Conservation (phyloP, 768 basidiomycete genomes). For the Termitomyces sp. region DNA sequence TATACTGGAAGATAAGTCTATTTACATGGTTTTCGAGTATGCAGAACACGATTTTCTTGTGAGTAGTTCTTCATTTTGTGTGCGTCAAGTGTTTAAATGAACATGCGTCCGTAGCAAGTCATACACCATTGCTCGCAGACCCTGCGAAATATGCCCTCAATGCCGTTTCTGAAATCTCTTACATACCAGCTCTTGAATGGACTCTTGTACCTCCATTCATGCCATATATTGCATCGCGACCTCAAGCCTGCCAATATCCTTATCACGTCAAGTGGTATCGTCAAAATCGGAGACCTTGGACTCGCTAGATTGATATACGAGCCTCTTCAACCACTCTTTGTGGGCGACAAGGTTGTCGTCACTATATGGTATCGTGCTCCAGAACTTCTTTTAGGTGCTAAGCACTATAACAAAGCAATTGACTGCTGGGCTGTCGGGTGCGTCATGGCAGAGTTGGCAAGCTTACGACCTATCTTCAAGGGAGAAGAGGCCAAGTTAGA, state of each 20-base stretch:
- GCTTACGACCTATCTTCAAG: constrained; percentile 94
- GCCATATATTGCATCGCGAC: constrained; percentile 94
- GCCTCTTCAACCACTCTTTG: constrained; percentile 86
- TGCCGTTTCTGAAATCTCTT: constrained; percentile 84
- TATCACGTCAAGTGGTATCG: constrained; percentile 79
- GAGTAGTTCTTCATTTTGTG: constrained; percentile 21
- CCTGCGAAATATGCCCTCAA: constrained; percentile 68
- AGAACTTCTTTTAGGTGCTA: constrained; percentile 91
- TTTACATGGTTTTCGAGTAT: constrained; percentile 99
- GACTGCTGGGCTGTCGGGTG: constrained; percentile 99
- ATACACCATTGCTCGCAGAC: constrained; percentile 97
- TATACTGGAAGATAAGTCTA: constrained; percentile 95
- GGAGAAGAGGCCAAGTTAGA: constrained; percentile 98
- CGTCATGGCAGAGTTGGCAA: constrained; percentile 93
- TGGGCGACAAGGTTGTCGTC: constrained; percentile 97
- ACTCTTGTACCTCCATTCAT: constrained; percentile 89
- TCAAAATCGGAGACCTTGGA: constrained; percentile 98
- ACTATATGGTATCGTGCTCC: constrained; percentile 99
- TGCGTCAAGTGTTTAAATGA: background rate
- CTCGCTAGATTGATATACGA: constrained; percentile 88
- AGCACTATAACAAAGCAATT: constrained; percentile 95
- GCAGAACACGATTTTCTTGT: constrained; percentile 98
- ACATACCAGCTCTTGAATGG: constrained; percentile 94
- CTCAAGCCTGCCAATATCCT: constrained; percentile 99
- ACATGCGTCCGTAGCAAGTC: constrained; percentile 64